These are phyloP conservation scores for Fragilaria crotonensis DNA, from an alignment of 108 stramenopile species.

Conservation along the genomic window DNA sequence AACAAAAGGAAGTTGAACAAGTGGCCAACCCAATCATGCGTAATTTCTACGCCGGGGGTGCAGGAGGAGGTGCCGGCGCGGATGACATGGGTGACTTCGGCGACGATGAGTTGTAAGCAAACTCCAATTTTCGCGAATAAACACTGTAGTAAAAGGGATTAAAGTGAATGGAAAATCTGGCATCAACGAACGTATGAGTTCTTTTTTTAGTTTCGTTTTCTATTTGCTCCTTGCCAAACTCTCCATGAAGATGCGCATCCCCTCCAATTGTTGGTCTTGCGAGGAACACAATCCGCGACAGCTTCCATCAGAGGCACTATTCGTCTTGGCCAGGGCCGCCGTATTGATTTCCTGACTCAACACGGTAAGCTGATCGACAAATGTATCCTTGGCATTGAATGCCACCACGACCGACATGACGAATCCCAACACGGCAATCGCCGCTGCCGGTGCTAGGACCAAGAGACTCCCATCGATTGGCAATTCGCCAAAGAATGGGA, in stretches of 20 bases:
- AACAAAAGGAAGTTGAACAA: constrained; percentile 86
- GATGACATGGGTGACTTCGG: constrained; percentile 41
- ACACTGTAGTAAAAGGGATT: no score
- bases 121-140: no score
- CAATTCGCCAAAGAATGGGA: constrained; percentile 67
- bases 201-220: no score
- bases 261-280: constrained; percentile 46
- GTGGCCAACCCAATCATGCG: constrained; percentile 87
- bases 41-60: constrained; percentile 58
- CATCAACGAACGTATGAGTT: no score
- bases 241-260: constrained; percentile 52
- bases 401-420: constrained; percentile 48
- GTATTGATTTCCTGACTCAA: constrained; percentile 20
- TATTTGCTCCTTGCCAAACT: neutral
- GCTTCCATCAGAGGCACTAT: constrained; percentile 29
- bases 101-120: constrained; percentile 75
- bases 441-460: constrained; percentile 56
- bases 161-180: no score
- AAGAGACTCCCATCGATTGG: constrained; percentile 52
- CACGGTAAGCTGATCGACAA: constrained; percentile 18
- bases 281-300: constrained; percentile 60
- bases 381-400: constrained; percentile 37
- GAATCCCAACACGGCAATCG: constrained; percentile 57
- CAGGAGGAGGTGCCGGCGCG: constrained; percentile 39
- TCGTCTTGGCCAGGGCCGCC: constrained; percentile 26